phyloP scores from a whole-genome alignment of 2,329 filamentous ascomycete genomes.

The Hymenoscyphus salicellus region DNA sequence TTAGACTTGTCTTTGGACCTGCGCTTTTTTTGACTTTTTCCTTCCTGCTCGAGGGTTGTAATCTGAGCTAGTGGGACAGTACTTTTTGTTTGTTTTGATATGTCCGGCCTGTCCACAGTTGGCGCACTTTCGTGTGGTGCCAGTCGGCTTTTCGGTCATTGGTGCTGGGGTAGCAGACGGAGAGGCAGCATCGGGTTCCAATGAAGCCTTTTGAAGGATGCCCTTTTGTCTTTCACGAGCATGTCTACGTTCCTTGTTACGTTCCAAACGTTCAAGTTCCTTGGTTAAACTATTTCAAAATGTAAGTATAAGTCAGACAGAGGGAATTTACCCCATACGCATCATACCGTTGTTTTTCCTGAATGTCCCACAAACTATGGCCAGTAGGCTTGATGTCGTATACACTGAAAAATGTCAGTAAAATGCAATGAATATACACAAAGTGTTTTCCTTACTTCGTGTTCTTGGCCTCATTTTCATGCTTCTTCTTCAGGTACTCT shows the following conservation, averaged over 20 bases:
- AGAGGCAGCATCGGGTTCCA: slow-evolving; percentile 37
- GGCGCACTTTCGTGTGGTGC: slow-evolving; percentile 88
- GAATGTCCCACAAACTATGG: slow-evolving; percentile 62
- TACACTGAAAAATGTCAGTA: slow-evolving; percentile 42
- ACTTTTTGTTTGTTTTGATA: slow-evolving; percentile 99
- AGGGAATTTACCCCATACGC: not conserved
- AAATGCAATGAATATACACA: not conserved
- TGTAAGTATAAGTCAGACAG: slow-evolving; percentile 12
- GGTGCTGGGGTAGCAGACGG: slow-evolving; percentile 46
- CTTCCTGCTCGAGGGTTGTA: too few relatives aligned
- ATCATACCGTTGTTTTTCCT: slow-evolving; percentile 55
- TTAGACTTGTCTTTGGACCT: not conserved
- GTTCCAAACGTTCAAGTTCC: slow-evolving; percentile 79
- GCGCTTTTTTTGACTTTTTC: too few relatives aligned
- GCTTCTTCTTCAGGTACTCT: slow-evolving; percentile 78
- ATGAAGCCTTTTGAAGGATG: slow-evolving; percentile 34
- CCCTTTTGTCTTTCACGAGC: slow-evolving; percentile 88
- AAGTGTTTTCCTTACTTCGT: slow-evolving; percentile 59
- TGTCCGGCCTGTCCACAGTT: slow-evolving; percentile 96
- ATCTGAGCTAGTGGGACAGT: slow-evolving; percentile 31
- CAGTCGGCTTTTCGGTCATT: slow-evolving; percentile 50
- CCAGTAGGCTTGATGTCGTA: slow-evolving; percentile 62
- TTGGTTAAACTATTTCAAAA: slow-evolving; percentile 54
- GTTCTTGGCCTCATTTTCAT: slow-evolving; percentile 39
- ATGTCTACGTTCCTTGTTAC: slow-evolving; percentile 86